Conservation (phyloP, 257 asterid species). For the Solanum appendiculatum region DNA sequence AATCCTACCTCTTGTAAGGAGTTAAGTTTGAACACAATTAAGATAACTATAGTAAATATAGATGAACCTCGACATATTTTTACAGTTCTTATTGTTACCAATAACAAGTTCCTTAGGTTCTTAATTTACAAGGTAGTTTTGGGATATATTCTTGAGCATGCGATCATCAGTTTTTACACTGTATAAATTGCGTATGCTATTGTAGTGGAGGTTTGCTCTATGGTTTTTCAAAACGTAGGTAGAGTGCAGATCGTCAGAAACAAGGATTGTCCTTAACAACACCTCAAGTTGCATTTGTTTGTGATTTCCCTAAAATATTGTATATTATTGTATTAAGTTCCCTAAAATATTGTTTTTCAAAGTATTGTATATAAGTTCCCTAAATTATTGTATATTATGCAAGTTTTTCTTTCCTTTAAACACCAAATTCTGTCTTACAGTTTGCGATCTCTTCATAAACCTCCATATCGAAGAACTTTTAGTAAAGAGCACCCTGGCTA, state of each 20-base stretch:
- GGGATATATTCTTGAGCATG: background rate
- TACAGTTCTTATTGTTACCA: background rate
- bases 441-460: background rate
- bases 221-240: background rate
- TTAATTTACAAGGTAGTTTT: background rate
- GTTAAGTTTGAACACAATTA: background rate
- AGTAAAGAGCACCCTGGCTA: background rate
- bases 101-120: background rate
- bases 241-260: background rate
- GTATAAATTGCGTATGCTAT: background rate
- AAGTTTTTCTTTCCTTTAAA: background rate
- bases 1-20: background rate
- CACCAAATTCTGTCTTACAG: background rate
- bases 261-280: background rate
- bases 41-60: background rate
- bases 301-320: background rate
- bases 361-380: background rate
- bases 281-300: background rate
- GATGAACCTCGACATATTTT: background rate
- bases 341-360: background rate
- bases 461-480: background rate
- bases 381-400: background rate
- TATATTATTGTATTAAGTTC: background rate
- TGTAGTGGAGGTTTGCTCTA: background rate
- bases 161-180: background rate